Percentiles rank a stretch among this genome's conserved stretches.
These are phyloP conservation scores for Tephrocybe rancida DNA, from an alignment of 768 basidiomycete species.

Conservation along the genomic window DNA sequence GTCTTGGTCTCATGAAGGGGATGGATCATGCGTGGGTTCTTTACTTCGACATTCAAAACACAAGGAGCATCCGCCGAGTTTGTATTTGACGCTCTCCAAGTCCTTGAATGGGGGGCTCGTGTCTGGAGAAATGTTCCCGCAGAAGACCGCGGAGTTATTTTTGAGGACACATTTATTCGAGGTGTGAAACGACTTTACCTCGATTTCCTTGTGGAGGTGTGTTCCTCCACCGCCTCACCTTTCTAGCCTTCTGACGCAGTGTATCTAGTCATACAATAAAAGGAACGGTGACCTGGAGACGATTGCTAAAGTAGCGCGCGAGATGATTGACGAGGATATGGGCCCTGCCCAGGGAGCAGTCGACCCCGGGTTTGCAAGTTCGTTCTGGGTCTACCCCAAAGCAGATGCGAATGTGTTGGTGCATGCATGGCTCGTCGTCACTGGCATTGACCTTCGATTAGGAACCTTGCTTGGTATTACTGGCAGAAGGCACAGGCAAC, in stretches of 20 bases:
- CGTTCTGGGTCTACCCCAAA: constrained; percentile 39
- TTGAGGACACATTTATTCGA: constrained; percentile 41
- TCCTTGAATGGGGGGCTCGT: constrained; percentile 45
- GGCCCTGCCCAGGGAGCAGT: constrained; percentile 15
- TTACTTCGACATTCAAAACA: constrained; percentile 21
- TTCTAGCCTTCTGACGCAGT: background rate
- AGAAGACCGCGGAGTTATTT: constrained; percentile 45
- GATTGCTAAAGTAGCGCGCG: constrained; percentile 30
- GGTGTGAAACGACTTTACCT: constrained; percentile 40
- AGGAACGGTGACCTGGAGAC: constrained; percentile 26
- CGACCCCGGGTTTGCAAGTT: constrained; percentile 31
- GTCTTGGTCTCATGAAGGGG: constrained; percentile 24
- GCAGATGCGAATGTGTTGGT: constrained; percentile 40
- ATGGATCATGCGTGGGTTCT: constrained; percentile 42
- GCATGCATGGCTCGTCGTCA: background rate
- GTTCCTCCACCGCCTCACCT: background rate
- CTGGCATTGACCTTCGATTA: constrained; percentile 3
- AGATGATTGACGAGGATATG: constrained; percentile 30
- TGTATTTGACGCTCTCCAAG: constrained; percentile 35
- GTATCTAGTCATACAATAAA: constrained; percentile 11
- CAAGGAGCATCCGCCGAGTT: constrained; percentile 31
- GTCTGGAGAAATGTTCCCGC: constrained; percentile 39
- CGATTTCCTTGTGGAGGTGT: constrained; percentile 34
- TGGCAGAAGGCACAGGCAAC: constrained; percentile 16
- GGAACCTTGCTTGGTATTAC: constrained; percentile 32